phyloP scores from a whole-genome alignment of 148 eudicot species.

The Fallopia convolvulus region DNA sequence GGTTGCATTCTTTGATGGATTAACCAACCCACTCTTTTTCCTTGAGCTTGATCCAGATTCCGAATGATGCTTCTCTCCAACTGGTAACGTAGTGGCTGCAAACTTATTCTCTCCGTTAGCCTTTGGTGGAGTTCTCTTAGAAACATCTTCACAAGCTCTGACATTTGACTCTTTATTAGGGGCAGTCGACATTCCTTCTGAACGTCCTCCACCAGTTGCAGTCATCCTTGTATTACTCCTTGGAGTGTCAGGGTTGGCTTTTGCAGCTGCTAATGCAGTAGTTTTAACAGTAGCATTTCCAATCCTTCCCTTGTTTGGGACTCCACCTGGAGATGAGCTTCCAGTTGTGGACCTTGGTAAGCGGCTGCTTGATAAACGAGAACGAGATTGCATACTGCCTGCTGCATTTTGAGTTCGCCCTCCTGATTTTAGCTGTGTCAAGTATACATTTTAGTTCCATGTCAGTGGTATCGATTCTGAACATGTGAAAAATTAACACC shows the following conservation, averaged over 20 bases:
- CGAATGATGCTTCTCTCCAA: not conserved
- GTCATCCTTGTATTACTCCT: constrained; percentile 16
- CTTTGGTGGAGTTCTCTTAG: constrained; percentile 14
- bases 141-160: constrained; percentile 15
- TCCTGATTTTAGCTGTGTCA: constrained; percentile 51
- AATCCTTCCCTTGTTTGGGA: constrained; percentile 33
- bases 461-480: not conserved
- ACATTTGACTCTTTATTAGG: constrained; percentile 19
- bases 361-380: constrained; percentile 34
- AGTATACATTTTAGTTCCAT: constrained; percentile 8
- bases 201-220: constrained; percentile 19
- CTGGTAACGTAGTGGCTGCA: not conserved
- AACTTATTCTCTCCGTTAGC: not conserved
- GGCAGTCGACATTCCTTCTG: constrained; percentile 18
- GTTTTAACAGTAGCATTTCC: constrained; percentile 25
- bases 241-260: constrained; percentile 24
- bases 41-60: not conserved
- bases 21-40: not conserved
- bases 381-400: constrained; percentile 34
- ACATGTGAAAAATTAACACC: not conserved
- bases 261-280: constrained; percentile 17
- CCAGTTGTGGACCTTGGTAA: constrained; percentile 36
- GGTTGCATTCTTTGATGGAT: not conserved
- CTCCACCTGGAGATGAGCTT: constrained; percentile 26
- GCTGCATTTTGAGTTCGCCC: constrained; percentile 39